Percentiles rank a stretch among this genome's conserved stretches.
Evolutionary conservation across 1,284 basidiomycete genomes (phyloP).

Genomic region (Rhodotorula sp.): DNA sequence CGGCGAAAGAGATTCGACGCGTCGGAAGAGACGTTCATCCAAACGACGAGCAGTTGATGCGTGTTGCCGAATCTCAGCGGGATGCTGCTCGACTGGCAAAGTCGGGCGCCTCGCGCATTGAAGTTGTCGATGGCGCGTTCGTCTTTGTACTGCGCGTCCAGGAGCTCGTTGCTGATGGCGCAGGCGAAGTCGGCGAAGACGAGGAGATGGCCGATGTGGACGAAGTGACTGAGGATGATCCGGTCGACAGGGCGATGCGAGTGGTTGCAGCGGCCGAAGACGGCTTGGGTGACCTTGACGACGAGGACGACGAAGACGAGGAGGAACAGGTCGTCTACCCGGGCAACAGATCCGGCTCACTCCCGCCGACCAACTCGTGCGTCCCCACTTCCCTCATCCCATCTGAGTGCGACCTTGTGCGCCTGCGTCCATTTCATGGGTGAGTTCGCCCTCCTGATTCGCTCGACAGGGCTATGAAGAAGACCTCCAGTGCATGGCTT

Average conservation of each 20-base stretch:
- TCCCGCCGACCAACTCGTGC: background rate
- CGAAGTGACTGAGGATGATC: slow-evolving; percentile 68
- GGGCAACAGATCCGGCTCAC: slow-evolving; percentile 4
- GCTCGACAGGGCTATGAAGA: background rate
- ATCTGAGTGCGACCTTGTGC: background rate
- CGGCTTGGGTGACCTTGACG: slow-evolving; percentile 19
- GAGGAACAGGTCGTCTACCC: slow-evolving; percentile 33
- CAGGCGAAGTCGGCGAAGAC: slow-evolving; percentile 9
- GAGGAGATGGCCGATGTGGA: slow-evolving; percentile 12
- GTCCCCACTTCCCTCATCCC: background rate
- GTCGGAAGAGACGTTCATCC: slow-evolving; percentile 68
- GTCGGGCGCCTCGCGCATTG: slow-evolving; percentile 55
- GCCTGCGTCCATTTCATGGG: background rate
- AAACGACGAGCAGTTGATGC: slow-evolving; percentile 91
- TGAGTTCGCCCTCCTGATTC: too few relatives aligned
- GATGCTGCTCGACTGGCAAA: slow-evolving; percentile 68
- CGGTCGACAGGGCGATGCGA: slow-evolving; percentile 72
- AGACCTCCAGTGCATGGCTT: slow-evolving; percentile 1
- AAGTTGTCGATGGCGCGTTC: slow-evolving; percentile 27
- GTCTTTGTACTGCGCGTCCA: slow-evolving; percentile 22
- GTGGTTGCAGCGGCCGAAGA: slow-evolving; percentile 21
- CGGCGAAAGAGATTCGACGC: slow-evolving; percentile 38
- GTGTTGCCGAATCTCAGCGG: slow-evolving; percentile 77
- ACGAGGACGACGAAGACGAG: slow-evolving; percentile 15
- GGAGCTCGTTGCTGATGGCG: slow-evolving; percentile 16